Evolutionary conservation across 805 yeast genomes (phyloP), one percentile per base, ranked within the genome.

Genomic region (Lipomyces mesembrius): DNA sequence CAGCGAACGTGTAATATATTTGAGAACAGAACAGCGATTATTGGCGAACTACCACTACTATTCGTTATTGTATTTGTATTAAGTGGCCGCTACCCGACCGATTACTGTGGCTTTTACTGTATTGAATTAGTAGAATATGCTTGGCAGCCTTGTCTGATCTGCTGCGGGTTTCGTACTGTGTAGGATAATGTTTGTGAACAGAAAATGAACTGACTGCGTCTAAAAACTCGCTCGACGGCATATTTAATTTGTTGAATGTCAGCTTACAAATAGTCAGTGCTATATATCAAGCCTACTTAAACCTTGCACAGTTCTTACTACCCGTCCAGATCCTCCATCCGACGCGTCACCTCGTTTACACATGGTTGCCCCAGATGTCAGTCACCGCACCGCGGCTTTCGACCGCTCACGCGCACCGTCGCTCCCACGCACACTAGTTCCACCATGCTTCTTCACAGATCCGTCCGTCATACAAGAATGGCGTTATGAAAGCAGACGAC

Each of bases 401-500:
- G 67, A 56, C 35, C 63, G 71, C 22, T 49, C 68, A 9, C 51
- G 55, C 14, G 61, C 66, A 8, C 71, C 71, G 3, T n/a, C 51
- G 27, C 56, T 61, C 2, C 71, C 71, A 11, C 67, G 65, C 7
- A 63, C 63, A 8, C 57, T 68, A 8, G 73, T 76, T 20, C 76
- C 76, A 8, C 77, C 79, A 20, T 72, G 72, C 63, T 74, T 71
- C 59, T 62, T 74, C 46, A 66, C 61, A 57, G 75, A 73, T 51
- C 74, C 77, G 8, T 37, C 72, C 6, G 65, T 72, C 35, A 59
- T 72, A 35, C 60, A 71, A 14, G 70, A 71, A 9, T 77, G 79
- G 79, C 68, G 70, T 2, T 75, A 75, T 59, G 79, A 77, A 53
- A 39, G 65, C 49, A 74, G 80, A n/a, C 73, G 77, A 52, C 63